Conservation (phyloP, 306 rosid genomes). For the Acacia melanoxylon region DNA sequence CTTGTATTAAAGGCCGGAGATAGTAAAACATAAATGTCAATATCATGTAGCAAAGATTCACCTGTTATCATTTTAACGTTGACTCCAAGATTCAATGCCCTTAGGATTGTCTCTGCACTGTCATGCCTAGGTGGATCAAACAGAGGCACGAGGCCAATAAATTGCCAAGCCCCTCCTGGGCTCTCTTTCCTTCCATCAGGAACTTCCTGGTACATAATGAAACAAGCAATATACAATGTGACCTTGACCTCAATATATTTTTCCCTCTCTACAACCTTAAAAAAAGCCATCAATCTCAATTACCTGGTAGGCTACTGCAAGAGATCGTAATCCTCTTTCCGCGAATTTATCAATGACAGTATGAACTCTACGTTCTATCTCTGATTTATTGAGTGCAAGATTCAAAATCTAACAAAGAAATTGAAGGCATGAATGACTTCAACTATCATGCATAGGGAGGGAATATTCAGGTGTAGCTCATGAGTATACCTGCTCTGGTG, state of each 20-base stretch:
- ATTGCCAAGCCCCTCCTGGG: constrained; percentile 78
- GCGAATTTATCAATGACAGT: constrained; percentile 73
- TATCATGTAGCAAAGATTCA: constrained; percentile 27
- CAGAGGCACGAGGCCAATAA: constrained; percentile 73
- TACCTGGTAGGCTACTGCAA: constrained; percentile 88
- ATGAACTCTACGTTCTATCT: constrained; percentile 71
- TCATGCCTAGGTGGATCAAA: constrained; percentile 94
- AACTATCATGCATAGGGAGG: constrained; percentile 10
- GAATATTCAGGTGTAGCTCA: not conserved
- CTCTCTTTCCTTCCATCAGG: constrained; percentile 78
- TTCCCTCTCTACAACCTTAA: not conserved
- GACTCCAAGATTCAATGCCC: constrained; percentile 86
- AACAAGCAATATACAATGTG: constrained; percentile 4
- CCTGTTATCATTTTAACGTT: constrained; percentile 93
- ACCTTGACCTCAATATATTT: not conserved
- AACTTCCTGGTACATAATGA: constrained; percentile 58
- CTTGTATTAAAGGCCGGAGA: too few relatives aligned
- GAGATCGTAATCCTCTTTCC: constrained; percentile 82
- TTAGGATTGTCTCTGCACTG: constrained; percentile 77
- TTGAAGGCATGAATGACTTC: constrained; percentile 23
- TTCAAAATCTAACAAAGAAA: constrained; percentile 65
- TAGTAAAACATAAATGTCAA: too few relatives aligned
- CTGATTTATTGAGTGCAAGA: constrained; percentile 70
- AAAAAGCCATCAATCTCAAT: not conserved
- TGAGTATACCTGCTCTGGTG: constrained; percentile 79